Evolutionary conservation across 1,284 basidiomycete species (phyloP).

Genomic region (Ceratobasidium theobromae): DNA sequence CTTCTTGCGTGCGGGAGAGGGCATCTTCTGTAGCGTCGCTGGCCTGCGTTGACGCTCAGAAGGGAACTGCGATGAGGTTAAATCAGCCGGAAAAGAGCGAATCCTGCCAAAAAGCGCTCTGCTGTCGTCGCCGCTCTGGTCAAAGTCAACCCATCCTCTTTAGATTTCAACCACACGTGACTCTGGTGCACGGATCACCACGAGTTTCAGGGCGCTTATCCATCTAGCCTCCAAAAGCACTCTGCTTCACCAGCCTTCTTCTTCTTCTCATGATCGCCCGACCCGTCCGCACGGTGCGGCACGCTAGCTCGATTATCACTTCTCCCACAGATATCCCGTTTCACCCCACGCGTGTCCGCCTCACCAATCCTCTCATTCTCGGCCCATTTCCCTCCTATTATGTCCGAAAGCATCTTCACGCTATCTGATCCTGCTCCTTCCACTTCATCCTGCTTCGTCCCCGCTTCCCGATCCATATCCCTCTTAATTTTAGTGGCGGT

Average conservation of each 20-base stretch:
- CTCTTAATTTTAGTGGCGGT: too few relatives aligned
- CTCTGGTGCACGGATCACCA: not conserved
- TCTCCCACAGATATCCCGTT: not conserved
- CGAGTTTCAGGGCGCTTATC: slow-evolving; percentile 21
- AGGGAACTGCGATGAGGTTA: not conserved
- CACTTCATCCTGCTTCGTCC: not conserved
- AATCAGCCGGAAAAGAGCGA: slow-evolving; percentile 2
- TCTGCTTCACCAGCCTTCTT: not conserved
- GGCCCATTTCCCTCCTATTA: not conserved
- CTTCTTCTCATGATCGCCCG: not conserved
- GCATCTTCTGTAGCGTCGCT: slow-evolving; percentile 7
- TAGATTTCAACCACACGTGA: slow-evolving; percentile 20
- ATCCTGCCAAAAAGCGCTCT: not conserved
- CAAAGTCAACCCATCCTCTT: not conserved
- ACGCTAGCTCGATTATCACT: not conserved
- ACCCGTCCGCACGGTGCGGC: not conserved
- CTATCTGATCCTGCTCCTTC: not conserved
- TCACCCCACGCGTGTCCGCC: not conserved
- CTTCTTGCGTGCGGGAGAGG: slow-evolving; percentile 3
- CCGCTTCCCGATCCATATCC: not conserved
- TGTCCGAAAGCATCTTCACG: not conserved
- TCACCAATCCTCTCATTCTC: not conserved
- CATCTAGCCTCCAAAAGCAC: slow-evolving; percentile 5
- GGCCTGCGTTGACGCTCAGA: slow-evolving; percentile 23
- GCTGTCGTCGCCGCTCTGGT: slow-evolving; percentile 5